These are phyloP conservation scores for Metschnikowia baotianmanensis DNA, from an alignment of 805 yeast genomes.

Conservation along the genomic window DNA sequence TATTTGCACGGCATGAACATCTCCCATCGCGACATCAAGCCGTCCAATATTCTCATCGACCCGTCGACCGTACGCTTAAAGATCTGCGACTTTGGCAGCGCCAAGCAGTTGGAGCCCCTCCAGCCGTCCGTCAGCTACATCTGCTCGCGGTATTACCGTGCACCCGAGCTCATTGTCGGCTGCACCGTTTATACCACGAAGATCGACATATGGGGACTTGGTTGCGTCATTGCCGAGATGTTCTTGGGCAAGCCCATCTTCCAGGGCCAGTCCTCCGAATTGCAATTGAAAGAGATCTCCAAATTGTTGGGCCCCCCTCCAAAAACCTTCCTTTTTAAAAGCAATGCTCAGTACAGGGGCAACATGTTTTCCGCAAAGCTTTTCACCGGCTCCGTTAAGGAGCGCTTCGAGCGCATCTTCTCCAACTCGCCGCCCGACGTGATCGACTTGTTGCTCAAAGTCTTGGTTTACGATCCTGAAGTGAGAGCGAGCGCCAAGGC, in stretches of 20 bases:
- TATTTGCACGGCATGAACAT: slow-evolving; percentile 78
- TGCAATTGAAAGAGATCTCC: slow-evolving; percentile 87
- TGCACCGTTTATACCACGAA: slow-evolving; percentile 83
- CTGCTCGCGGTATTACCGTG: slow-evolving; percentile 92
- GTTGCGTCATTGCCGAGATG: slow-evolving; percentile 96
- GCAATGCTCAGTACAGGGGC: slow-evolving; percentile 74
- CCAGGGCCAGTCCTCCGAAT: slow-evolving; percentile 86
- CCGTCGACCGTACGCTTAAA: slow-evolving; percentile 65
- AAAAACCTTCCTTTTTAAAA: slow-evolving; percentile 63
- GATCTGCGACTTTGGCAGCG: slow-evolving; percentile 84
- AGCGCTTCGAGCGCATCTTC: slow-evolving; percentile 47
- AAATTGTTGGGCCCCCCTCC: slow-evolving; percentile 88
- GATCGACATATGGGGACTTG: slow-evolving; percentile 97
- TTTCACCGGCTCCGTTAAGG: slow-evolving; percentile 52
- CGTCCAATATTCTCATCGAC: slow-evolving; percentile 76
- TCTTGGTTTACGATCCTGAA: slow-evolving; percentile 89
- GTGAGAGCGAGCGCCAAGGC: slow-evolving; percentile 75
- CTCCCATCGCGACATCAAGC: slow-evolving; percentile 82
- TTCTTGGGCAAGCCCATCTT: slow-evolving; percentile 89
- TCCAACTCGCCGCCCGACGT: slow-evolving; percentile 80
- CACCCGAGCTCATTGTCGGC: slow-evolving; percentile 95
- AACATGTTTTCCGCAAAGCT: slow-evolving; percentile 67
- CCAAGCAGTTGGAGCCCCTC: slow-evolving; percentile 70
- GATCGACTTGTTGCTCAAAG: slow-evolving; percentile 74
- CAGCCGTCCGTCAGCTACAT: slow-evolving; percentile 94